Evolutionary conservation across 1,284 basidiomycete species (phyloP).

Genomic region (Papiliotrema terrestris): DNA sequence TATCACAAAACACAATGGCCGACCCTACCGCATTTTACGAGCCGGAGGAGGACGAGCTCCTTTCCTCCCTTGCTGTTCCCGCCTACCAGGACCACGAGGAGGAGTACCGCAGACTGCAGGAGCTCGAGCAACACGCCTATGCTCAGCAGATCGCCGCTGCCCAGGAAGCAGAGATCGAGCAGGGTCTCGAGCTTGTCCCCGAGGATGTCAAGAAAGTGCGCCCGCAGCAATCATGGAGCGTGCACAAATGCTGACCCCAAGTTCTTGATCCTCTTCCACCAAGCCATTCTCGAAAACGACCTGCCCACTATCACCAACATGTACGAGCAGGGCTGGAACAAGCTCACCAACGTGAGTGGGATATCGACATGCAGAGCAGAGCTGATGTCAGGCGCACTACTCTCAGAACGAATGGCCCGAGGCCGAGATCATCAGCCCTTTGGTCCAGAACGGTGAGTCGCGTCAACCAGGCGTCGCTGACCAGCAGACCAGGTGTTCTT

Average conservation of each 20-base stretch:
- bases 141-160: slow-evolving; percentile 34
- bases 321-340: slow-evolving; percentile 95
- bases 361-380: background rate
- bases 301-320: slow-evolving; percentile 82
- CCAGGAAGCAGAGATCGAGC: slow-evolving; percentile 29
- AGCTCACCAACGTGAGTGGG: slow-evolving; percentile 61
- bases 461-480: background rate
- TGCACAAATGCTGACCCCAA: slow-evolving; percentile 41
- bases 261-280: slow-evolving; percentile 89
- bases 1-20: slow-evolving; percentile 27
- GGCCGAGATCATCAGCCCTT: slow-evolving; percentile 87
- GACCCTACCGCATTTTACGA: slow-evolving; percentile 48
- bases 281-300: slow-evolving; percentile 74
- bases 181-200: slow-evolving; percentile 43
- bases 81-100: slow-evolving; percentile 36
- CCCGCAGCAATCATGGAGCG: background rate
- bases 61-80: slow-evolving; percentile 42
- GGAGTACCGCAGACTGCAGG: slow-evolving; percentile 37
- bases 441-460: slow-evolving; percentile 79
- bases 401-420: slow-evolving; percentile 95
- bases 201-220: slow-evolving; percentile 48
- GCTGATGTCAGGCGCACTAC: slow-evolving; percentile 79
- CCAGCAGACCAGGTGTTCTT: slow-evolving; percentile 82
- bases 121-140: slow-evolving; percentile 40
- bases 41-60: slow-evolving; percentile 45